phyloP scores from a whole-genome alignment of 495 filamentous ascomycete species.

The Apiosordaria backusii region DNA sequence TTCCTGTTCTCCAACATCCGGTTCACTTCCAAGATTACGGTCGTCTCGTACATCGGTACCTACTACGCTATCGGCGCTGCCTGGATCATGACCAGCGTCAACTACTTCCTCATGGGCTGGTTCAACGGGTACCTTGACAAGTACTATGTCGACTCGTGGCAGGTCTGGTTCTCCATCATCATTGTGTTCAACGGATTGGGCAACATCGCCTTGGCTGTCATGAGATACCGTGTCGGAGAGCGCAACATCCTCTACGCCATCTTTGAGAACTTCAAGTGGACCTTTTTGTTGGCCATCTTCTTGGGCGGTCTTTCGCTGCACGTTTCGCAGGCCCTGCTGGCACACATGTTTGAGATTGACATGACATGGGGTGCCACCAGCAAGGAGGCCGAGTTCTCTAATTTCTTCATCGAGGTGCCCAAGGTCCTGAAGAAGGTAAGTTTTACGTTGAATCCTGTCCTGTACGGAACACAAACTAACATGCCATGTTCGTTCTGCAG shows the following conservation, averaged over 20 bases:
- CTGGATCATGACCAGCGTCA: conserved; percentile 72
- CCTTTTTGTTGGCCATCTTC: conserved; percentile 64
- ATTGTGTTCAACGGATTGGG: conserved; percentile 69
- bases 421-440: conserved; percentile 62
- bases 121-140: conserved; percentile 70
- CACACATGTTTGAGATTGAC: conserved; percentile 70
- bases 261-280: conserved; percentile 71
- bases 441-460: not conserved
- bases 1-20: conserved; percentile 72
- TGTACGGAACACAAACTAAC: conserved; percentile 1
- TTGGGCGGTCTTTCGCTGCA: conserved; percentile 68
- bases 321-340: conserved; percentile 61
- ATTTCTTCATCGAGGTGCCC: conserved; percentile 78
- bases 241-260: conserved; percentile 51
- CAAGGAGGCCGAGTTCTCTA: conserved; percentile 69
- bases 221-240: conserved; percentile 66
- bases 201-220: conserved; percentile 60
- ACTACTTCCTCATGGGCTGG: conserved; percentile 77
- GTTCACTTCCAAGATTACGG: conserved; percentile 73
- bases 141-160: conserved; percentile 73
- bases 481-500: conserved; percentile 20
- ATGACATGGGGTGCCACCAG: conserved; percentile 70
- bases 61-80: conserved; percentile 80
- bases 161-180: conserved; percentile 70
- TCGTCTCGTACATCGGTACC: conserved; percentile 81